A percentile compares a stretch with the other conserved stretches of the same genome.
These are phyloP conservation scores for Nicotiana obtusifolia DNA, from an alignment of 257 asterid genomes.

Conservation along the genomic window DNA sequence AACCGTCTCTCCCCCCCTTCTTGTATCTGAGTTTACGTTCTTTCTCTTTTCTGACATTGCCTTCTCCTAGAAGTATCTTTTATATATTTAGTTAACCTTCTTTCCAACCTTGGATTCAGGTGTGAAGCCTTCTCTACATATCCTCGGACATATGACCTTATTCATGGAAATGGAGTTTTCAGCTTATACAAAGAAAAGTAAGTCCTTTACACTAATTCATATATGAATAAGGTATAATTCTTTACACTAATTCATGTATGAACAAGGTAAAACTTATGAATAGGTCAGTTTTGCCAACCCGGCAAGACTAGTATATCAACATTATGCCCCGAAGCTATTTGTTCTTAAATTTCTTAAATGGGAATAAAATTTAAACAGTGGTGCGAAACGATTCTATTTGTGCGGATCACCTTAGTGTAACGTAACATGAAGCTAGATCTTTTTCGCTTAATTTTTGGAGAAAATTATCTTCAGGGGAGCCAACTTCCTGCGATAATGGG, in stretches of 20 bases:
- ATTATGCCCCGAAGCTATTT: too few relatives aligned
- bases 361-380: too few relatives aligned
- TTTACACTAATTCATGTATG: background rate
- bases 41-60: background rate
- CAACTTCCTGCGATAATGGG: background rate
- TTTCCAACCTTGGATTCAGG: conserved; percentile 19
- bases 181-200: conserved; percentile 38
- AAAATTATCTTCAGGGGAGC: background rate
- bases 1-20: background rate
- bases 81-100: background rate
- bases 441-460: background rate
- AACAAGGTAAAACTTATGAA: too few relatives aligned
- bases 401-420: too few relatives aligned
- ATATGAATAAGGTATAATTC: too few relatives aligned
- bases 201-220: conserved; percentile 10
- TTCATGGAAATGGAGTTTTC: conserved; percentile 36
- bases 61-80: background rate
- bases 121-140: conserved; percentile 45
- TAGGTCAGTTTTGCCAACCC: too few relatives aligned
- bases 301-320: too few relatives aligned
- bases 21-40: background rate
- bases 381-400: too few relatives aligned
- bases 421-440: background rate
- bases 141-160: conserved; percentile 42
- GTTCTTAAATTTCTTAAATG: too few relatives aligned